Evolutionary conservation across 2,329 filamentous ascomycete genomes (phyloP), one percentile per base, ranked within the genome.

Genomic region (Colletotrichum filicis): DNA sequence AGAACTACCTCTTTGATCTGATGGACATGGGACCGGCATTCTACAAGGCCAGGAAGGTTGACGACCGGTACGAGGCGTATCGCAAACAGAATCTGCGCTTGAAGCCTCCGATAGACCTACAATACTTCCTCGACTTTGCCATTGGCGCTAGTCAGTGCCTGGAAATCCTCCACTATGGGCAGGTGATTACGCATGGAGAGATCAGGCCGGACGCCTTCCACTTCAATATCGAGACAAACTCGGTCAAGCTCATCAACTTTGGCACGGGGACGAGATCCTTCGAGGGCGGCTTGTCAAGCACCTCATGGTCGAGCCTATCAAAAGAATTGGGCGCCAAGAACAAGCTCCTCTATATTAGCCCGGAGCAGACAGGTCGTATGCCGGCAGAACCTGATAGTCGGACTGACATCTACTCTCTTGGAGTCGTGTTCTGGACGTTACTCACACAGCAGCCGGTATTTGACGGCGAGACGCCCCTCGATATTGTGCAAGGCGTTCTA

Each of bases 291-390:
- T 86, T 98, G 62, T 92, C 90, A 8, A 96, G 94, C 78, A 92
- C 93, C 24, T 95, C 95, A 42, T 98, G 96, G 96, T 94, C 93
- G 12, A 89, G 90, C 0, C 84, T 98, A 11, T 96, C 94, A 14
- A 92, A 93, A 73, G 94, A 98, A 80, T 84, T 95, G 8, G 95
- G 95, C 2, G 94, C 95, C 53, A 95, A 95, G 83, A 92, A 95
- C 79, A 98, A 97, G 82, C 86, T 98, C 24, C 91, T 95, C 64
- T 98, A 95, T 79, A 97, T 98, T 79, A 96, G 95, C 59, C 95
- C 96, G 0, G 96, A 98, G 80, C 96, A 98, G 85, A 98, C 96
- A 2, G 96, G 96, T 16, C 92, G 96, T 24, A 93, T 98, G 89
- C 94, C 95, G 3, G 95, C 94, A 4, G 95, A 98, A 81, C 96